Evolutionary conservation across 305 asterid genomes (phyloP).

Genomic region (Fraxinus sp.): DNA sequence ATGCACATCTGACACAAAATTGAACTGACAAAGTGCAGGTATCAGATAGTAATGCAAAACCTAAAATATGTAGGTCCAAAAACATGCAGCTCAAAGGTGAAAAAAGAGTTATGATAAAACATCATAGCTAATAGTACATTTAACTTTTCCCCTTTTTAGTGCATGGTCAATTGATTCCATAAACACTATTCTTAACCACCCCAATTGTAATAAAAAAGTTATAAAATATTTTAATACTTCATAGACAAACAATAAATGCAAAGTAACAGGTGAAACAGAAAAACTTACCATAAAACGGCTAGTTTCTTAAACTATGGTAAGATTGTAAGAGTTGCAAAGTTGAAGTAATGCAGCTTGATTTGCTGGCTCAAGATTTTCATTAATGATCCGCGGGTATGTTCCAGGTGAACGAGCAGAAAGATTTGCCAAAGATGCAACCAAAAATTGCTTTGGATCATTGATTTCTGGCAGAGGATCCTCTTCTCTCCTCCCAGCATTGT

Average conservation of each 20-base stretch:
- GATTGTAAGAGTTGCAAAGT: slow-evolving; percentile 60
- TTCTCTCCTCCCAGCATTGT: slow-evolving; percentile 84
- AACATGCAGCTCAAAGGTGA: background rate
- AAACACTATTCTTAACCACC: background rate
- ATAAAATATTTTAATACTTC: background rate
- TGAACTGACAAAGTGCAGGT: background rate
- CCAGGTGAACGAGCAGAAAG: slow-evolving; percentile 72
- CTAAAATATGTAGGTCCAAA: slow-evolving; percentile 11
- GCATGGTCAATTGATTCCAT: background rate
- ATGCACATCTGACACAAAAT: background rate
- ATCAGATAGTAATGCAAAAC: background rate
- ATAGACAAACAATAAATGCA: slow-evolving; percentile 4
- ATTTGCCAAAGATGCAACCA: slow-evolving; percentile 67
- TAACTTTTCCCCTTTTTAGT: background rate
- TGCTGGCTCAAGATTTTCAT: slow-evolving; percentile 57
- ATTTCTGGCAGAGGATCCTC: slow-evolving; percentile 83
- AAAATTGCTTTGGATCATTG: slow-evolving; percentile 74
- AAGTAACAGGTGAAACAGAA: background rate
- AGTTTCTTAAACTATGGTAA: slow-evolving; percentile 53
- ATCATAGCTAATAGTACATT: background rate
- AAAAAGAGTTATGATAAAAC: background rate
- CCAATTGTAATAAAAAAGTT: background rate
- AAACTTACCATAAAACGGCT: slow-evolving; percentile 42
- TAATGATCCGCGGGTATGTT: slow-evolving; percentile 52
- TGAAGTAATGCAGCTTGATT: slow-evolving; percentile 75